Evolutionary conservation across 768 basidiomycete species (phyloP), one percentile per base, ranked within the genome.

Genomic region (Suillus subaureus): DNA sequence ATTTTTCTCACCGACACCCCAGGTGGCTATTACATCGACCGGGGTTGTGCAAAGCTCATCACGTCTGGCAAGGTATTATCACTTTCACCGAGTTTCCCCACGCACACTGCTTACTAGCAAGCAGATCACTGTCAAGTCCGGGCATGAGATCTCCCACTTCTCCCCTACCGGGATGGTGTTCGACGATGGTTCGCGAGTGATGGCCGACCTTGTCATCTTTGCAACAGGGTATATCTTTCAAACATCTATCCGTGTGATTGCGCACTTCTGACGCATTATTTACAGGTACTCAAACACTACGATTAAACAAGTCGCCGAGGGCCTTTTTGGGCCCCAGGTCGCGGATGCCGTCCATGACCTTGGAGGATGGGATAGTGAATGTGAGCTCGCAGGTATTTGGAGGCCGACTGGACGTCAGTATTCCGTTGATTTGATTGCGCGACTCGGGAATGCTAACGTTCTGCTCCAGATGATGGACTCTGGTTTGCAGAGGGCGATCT

Each of bases 341-440:
- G 42, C 64, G 21, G 64, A 61, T 18, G 3, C 21, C 6, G 66
- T 67, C 51, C 52, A 66, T 28, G 65, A 66, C 28, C 23, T 67
- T 39, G 65, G 66, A 42, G 65, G 66, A 13, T 66, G 33, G 40
- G 66, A 67, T 51, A 28, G 56, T 26, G 60, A 67, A 16, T 67
- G 12, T 58, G 66, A 67, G 26, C 49, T 42, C 21, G 66, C 66
- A 15, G 65, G 66, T 2, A 8, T 62, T 61, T 67, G 66, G 65
- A 67, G 66, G 52, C 66, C 66, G 5, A 61, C 65, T 9, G 66
- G 66, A 13, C 61, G 66, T 51, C 40, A 33, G 65, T 62, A 8
- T 16, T 40, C 39, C 28, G 4, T 39, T 40, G 11, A 40, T 40
- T 28, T 40, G 3, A 28, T 40, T 12, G 18, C 0, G 16, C 16